phyloP scores from a whole-genome alignment of 176 grass and related monocot genomes.

The Eragrostis curvula region DNA sequence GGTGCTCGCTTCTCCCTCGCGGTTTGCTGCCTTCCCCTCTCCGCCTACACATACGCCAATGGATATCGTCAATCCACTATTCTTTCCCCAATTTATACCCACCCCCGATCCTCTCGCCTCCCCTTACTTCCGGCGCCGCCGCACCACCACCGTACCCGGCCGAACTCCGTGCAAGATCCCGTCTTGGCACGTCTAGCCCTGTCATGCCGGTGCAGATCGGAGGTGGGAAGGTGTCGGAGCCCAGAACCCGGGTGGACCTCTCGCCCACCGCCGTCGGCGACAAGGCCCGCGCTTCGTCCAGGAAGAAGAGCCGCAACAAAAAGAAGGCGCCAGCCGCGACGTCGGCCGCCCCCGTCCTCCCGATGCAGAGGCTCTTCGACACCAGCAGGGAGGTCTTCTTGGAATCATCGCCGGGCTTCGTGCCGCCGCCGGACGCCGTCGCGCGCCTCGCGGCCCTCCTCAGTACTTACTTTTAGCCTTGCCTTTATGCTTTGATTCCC shows the following conservation, averaged over 20 bases:
- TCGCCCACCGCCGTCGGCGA: neutral
- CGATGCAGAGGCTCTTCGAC: conserved; percentile 72
- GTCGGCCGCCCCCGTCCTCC: neutral
- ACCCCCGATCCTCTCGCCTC: neutral
- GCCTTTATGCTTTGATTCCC: neutral
- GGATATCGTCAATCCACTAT: neutral
- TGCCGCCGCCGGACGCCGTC: conserved; percentile 63
- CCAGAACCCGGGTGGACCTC: neutral
- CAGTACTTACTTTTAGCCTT: conserved; percentile 34
- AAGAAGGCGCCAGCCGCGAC: conserved; percentile 31
- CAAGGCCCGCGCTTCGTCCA: conserved; percentile 16
- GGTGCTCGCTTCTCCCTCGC: neutral
- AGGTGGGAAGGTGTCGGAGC: conserved; percentile 28
- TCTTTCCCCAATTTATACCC: neutral
- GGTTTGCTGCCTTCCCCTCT: neutral
- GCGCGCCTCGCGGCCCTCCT: conserved; percentile 51
- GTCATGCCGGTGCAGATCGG: conserved; percentile 43
- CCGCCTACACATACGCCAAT: neutral
- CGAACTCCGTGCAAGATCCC: conserved; percentile 11
- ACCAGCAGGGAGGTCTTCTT: conserved; percentile 69
- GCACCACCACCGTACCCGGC: neutral
- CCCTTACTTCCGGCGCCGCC: neutral
- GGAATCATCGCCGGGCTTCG: conserved; percentile 43
- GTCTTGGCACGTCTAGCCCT: conserved; percentile 15
- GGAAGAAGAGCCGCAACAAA: conserved; percentile 39